Percentiles rank a stretch among this genome's conserved stretches.
These are phyloP conservation scores for Entoloma clypeatum DNA, from an alignment of 1,284 basidiomycete species.

Conservation along the genomic window DNA sequence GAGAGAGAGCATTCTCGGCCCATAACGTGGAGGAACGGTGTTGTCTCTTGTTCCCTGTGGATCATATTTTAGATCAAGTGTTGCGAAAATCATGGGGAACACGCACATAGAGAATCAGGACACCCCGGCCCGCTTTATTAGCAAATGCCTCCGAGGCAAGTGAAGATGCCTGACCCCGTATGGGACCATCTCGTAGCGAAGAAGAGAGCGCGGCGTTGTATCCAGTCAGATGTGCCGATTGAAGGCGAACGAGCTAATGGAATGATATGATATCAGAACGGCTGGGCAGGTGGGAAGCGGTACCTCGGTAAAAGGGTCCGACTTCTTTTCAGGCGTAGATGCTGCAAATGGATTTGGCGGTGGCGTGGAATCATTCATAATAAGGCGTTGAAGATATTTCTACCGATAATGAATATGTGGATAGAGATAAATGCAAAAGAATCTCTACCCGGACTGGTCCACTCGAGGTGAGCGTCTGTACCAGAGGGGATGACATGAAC, in stretches of 20 bases:
- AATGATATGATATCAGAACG: background rate
- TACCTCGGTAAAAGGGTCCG: constrained; percentile 34
- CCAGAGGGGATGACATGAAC: constrained; percentile 67
- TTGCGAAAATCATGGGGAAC: constrained; percentile 3
- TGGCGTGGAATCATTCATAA: constrained; percentile 12
- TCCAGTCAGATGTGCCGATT: constrained; percentile 68
- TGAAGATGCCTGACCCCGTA: constrained; percentile 52
- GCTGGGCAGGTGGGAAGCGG: constrained; percentile 4
- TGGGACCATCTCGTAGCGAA: constrained; percentile 67
- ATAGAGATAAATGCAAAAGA: constrained; percentile 6
- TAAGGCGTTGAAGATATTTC: constrained; percentile 51
- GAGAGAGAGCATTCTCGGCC: constrained; percentile 47
- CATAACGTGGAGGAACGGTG: constrained; percentile 61
- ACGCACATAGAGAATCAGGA: constrained; percentile 64
- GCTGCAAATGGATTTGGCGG: constrained; percentile 15
- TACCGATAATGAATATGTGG: constrained; percentile 18
- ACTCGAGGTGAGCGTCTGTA: constrained; percentile 60
- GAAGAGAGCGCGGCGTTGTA: constrained; percentile 72
- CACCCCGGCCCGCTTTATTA: constrained; percentile 35
- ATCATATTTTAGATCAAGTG: constrained; percentile 3
- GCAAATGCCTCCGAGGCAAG: constrained; percentile 48
- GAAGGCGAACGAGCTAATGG: constrained; percentile 58
- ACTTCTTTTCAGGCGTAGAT: constrained; percentile 13
- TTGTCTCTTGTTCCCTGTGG: constrained; percentile 61
- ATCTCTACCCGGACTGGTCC: constrained; percentile 51